phyloP scores from a whole-genome alignment of 345 rosid species.

The Aquilaria yunnanensis region DNA sequence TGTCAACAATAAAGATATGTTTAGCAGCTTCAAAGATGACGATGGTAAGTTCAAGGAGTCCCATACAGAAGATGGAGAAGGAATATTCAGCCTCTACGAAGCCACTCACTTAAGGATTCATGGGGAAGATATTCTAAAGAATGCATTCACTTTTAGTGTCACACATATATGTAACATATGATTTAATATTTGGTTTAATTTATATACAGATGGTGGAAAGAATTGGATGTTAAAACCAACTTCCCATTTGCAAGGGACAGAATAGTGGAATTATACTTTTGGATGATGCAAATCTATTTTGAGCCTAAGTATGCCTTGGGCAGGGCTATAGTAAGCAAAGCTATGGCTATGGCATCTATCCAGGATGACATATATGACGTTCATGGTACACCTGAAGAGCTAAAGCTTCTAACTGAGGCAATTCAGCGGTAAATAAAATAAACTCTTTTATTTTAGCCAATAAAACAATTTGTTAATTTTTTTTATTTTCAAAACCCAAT shows the following conservation, averaged over 20 bases:
- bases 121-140: slow-evolving; percentile 29
- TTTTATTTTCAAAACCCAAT: background rate
- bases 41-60: slow-evolving; percentile 11
- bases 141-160: slow-evolving; percentile 27
- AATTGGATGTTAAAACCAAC: slow-evolving; percentile 18
- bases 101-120: slow-evolving; percentile 25
- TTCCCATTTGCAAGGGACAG: slow-evolving; percentile 33
- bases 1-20: slow-evolving; percentile 17
- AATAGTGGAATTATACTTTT: slow-evolving; percentile 36
- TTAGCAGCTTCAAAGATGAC: slow-evolving; percentile 20
- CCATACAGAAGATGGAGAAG: slow-evolving; percentile 11
- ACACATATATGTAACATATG: background rate
- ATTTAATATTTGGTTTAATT: background rate
- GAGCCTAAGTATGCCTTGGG: slow-evolving; percentile 24
- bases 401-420: slow-evolving; percentile 25
- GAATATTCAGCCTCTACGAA: slow-evolving; percentile 31
- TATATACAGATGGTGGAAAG: slow-evolving; percentile 35
- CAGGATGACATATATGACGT: slow-evolving; percentile 40
- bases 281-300: slow-evolving; percentile 20
- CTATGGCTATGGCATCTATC: slow-evolving; percentile 12
- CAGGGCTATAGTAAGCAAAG: slow-evolving; percentile 23
- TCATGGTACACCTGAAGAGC: slow-evolving; percentile 39
- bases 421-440: slow-evolving; percentile 24
- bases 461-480: background rate
- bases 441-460: background rate